phyloP scores from a whole-genome alignment of 331 rosid species.

The Spiraea crenata region DNA sequence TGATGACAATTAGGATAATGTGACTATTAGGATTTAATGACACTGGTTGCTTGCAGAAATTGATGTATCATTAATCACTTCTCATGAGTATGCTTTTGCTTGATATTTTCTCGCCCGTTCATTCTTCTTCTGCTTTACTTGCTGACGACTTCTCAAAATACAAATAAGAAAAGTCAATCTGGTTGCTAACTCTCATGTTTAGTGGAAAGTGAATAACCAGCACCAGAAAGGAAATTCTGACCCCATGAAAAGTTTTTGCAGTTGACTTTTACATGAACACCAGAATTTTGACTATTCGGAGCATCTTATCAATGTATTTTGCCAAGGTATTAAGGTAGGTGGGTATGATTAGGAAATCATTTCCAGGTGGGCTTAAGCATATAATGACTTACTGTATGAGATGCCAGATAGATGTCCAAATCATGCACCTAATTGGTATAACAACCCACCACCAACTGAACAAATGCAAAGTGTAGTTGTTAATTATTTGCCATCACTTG shows the following conservation, averaged over 20 bases:
- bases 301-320: neutral
- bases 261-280: neutral
- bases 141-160: neutral
- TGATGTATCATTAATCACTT: neutral
- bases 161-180: too few relatives aligned
- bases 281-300: neutral
- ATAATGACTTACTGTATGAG: conserved; percentile 22
- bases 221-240: too few relatives aligned
- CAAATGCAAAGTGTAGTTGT: conserved; percentile 42
- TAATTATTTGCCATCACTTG: conserved; percentile 23
- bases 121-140: neutral
- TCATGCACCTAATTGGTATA: conserved; percentile 32
- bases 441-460: conserved; percentile 76
- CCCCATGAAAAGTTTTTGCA: neutral
- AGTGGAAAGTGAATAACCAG: too few relatives aligned
- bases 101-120: neutral
- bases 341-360: neutral
- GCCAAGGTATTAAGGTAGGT: neutral
- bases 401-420: conserved; percentile 38
- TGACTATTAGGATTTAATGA: conserved; percentile 10
- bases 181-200: too few relatives aligned
- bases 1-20: conserved; percentile 12
- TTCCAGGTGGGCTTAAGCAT: conserved; percentile 14
- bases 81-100: neutral
- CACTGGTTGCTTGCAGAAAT: conserved; percentile 21